Evolutionary conservation across 352 stramenopile species (phyloP).

Genomic region (Globisporangium apiculatum): DNA sequence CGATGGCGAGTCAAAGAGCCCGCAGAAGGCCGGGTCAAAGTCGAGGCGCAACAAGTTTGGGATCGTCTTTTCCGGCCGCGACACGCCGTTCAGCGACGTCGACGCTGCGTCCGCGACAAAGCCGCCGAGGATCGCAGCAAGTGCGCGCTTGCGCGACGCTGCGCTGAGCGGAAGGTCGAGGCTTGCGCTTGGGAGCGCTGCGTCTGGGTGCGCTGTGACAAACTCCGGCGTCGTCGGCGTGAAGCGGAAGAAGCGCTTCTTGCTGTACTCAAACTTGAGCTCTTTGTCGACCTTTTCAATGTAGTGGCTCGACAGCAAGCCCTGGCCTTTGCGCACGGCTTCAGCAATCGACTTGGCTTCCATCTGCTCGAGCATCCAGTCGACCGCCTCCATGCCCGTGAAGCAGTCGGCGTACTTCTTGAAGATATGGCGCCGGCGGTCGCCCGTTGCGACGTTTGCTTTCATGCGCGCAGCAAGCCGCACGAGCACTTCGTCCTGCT

Average conservation of each 20-base stretch:
- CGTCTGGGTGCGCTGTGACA: slow-evolving; percentile 28
- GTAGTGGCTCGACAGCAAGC: slow-evolving; percentile 51
- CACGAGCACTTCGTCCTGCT: slow-evolving; percentile 63
- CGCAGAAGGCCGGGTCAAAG: slow-evolving; percentile 76
- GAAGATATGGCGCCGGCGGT: slow-evolving; percentile 66
- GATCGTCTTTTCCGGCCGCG: slow-evolving; percentile 70
- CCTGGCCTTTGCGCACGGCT: slow-evolving; percentile 75
- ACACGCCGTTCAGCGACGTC: slow-evolving; percentile 73
- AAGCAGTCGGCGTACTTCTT: slow-evolving; percentile 82
- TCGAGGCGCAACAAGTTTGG: slow-evolving; percentile 64
- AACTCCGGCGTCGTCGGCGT: slow-evolving; percentile 73
- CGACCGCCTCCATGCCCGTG: slow-evolving; percentile 76
- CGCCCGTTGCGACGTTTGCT: slow-evolving; percentile 66
- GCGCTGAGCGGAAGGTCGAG: slow-evolving; percentile 62
- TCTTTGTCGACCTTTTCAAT: slow-evolving; percentile 82
- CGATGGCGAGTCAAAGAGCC: slow-evolving; percentile 34
- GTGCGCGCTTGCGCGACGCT: slow-evolving; percentile 42
- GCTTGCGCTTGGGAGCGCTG: slow-evolving; percentile 37
- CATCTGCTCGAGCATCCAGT: slow-evolving; percentile 86
- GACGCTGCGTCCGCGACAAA: slow-evolving; percentile 76
- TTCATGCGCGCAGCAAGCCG: slow-evolving; percentile 72
- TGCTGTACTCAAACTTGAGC: slow-evolving; percentile 80
- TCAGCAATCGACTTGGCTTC: slow-evolving; percentile 75
- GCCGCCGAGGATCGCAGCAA: slow-evolving; percentile 63
- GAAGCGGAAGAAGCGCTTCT: slow-evolving; percentile 77